A percentile compares a stretch with the other conserved stretches of the same genome.
Conservation (phyloP, 1,284 basidiomycete species). For the Trichosporon asahii region DNA sequence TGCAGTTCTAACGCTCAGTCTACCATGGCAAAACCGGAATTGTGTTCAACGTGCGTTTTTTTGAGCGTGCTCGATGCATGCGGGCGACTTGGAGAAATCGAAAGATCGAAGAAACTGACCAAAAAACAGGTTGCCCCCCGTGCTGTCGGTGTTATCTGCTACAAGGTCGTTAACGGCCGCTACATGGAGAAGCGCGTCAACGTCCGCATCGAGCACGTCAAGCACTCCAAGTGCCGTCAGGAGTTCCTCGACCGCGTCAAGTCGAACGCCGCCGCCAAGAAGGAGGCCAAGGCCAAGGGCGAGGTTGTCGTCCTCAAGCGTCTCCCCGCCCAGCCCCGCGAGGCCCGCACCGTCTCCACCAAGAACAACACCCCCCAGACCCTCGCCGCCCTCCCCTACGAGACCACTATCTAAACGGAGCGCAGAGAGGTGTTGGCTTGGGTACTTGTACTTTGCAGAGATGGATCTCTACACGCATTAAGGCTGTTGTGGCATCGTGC, state of each 20-base stretch:
- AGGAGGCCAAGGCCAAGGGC: constrained; percentile 83
- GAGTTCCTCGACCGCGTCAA: constrained; percentile 98
- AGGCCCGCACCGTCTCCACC: constrained; percentile 70
- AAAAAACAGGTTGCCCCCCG: constrained; percentile 64
- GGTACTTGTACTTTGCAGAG: constrained; percentile 47
- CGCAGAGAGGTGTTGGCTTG: constrained; percentile 16
- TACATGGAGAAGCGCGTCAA: constrained; percentile 99
- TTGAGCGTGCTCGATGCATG: background rate
- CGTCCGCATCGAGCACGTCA: constrained; percentile 96
- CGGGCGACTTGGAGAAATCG: background rate
- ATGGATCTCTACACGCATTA: constrained; percentile 35
- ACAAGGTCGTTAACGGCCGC: constrained; percentile 98
- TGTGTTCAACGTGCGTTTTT: constrained; percentile 74
- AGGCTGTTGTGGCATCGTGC: too few species aligned
- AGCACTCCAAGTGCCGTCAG: constrained; percentile 97
- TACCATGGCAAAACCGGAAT: constrained; percentile 74
- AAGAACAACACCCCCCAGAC: constrained; percentile 59
- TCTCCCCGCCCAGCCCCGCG: constrained; percentile 77
- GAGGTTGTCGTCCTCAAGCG: constrained; percentile 85
- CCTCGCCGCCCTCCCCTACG: constrained; percentile 62
- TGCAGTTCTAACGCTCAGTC: constrained; percentile 28
- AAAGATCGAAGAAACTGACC: background rate
- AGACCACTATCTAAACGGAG: constrained; percentile 51
- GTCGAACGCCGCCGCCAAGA: constrained; percentile 81
- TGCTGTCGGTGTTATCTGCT: constrained; percentile 93